phyloP scores from a whole-genome alignment of 495 filamentous ascomycete genomes.

The Hyaloscypha finlandica region DNA sequence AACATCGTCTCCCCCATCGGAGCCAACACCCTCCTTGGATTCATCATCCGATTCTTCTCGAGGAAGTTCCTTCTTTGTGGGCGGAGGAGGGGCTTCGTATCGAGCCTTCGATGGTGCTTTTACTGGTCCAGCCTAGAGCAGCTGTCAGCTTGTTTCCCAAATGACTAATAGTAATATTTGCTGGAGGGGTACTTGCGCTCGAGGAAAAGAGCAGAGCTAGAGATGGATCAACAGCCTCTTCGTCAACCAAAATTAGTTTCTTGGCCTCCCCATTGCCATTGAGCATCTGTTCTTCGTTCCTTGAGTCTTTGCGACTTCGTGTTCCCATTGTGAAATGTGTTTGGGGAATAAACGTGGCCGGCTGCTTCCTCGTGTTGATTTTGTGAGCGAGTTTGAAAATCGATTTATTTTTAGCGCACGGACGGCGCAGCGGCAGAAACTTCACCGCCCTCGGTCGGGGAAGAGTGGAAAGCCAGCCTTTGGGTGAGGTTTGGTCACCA shows the following conservation, averaged over 20 bases:
- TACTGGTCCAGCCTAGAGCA: constrained; percentile 65
- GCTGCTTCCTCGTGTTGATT: background rate
- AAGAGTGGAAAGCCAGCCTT: background rate
- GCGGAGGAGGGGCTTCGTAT: constrained; percentile 40
- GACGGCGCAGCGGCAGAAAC: background rate
- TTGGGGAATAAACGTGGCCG: background rate
- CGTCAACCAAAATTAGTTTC: constrained; percentile 24
- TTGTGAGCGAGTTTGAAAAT: background rate
- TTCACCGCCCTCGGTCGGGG: background rate
- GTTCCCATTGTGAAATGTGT: constrained; percentile 29
- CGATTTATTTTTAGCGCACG: background rate
- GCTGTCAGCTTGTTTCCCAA: constrained; percentile 17
- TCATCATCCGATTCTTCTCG: constrained; percentile 39
- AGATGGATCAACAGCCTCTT: constrained; percentile 67
- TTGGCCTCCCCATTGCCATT: constrained; percentile 26
- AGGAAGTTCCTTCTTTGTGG: constrained; percentile 33
- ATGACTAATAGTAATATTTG: background rate
- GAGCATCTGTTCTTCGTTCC: constrained; percentile 20
- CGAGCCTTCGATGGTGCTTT: constrained; percentile 55
- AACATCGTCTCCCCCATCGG: constrained; percentile 43
- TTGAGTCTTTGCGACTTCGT: constrained; percentile 19
- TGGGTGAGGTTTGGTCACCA: background rate
- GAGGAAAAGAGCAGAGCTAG: constrained; percentile 78
- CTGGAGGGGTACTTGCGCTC: constrained; percentile 58
- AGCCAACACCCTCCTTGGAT: constrained; percentile 43